Conservation (phyloP, 2,329 filamentous ascomycete species). For the Penicillium sp. region DNA sequence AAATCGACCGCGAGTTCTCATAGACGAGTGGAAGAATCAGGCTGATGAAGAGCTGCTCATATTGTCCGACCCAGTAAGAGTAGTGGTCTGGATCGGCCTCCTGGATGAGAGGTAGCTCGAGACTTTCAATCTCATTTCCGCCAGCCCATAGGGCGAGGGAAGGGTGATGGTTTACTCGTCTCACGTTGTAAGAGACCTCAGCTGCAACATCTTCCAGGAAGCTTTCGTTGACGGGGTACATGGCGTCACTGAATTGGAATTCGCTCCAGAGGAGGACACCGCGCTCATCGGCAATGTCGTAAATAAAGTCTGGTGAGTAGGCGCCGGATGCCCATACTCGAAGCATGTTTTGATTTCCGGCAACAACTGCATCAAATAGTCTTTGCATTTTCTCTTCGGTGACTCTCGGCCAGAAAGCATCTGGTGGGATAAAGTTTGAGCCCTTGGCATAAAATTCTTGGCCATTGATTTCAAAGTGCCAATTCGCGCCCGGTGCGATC, state of each 20-base stretch:
- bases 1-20: slow-evolving; percentile 59
- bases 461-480: slow-evolving; percentile 68
- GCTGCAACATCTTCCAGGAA: slow-evolving; percentile 58
- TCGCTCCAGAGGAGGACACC: slow-evolving; percentile 64
- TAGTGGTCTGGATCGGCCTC: slow-evolving; percentile 47
- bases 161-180: slow-evolving; percentile 62
- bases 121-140: slow-evolving; percentile 61
- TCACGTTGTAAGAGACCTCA: slow-evolving; percentile 61
- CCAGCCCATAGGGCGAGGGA: slow-evolving; percentile 57
- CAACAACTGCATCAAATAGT: slow-evolving; percentile 56
- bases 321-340: slow-evolving; percentile 62
- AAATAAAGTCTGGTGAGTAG: slow-evolving; percentile 63
- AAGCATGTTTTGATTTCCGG: slow-evolving; percentile 65
- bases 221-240: slow-evolving; percentile 56
- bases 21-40: slow-evolving; percentile 58
- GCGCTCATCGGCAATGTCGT: slow-evolving; percentile 61
- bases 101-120: slow-evolving; percentile 50
- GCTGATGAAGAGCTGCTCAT: slow-evolving; percentile 59
- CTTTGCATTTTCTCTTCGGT: slow-evolving; percentile 52
- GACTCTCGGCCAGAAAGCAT: slow-evolving; percentile 63
- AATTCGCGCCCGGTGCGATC: slow-evolving; percentile 58
- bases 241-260: slow-evolving; percentile 61
- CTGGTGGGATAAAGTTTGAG: slow-evolving; percentile 63
- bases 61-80: slow-evolving; percentile 49
- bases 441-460: slow-evolving; percentile 65